Evolutionary conservation across 2,329 filamentous ascomycete genomes (phyloP).

Genomic region (Biscogniauxia marginata): DNA sequence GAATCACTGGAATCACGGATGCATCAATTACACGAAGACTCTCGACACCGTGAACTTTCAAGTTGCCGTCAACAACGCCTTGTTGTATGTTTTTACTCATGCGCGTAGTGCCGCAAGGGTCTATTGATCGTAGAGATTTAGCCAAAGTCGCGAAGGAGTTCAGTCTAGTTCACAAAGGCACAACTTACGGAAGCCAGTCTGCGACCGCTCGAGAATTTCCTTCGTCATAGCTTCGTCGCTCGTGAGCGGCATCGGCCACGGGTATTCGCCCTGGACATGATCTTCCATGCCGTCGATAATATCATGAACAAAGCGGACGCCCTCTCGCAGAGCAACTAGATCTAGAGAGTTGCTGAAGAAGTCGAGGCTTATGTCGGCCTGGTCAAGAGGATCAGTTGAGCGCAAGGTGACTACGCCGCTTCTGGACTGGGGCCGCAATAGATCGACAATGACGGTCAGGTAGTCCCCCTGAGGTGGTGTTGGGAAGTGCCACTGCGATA

Average conservation of each 20-base stretch:
- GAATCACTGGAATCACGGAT: constrained; percentile 55
- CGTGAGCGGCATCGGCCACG: constrained; percentile 58
- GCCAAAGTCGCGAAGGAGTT: too few species aligned
- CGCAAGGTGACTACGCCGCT: constrained; percentile 55
- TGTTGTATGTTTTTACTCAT: constrained; percentile 50
- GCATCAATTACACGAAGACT: constrained; percentile 56
- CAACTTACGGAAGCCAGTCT: constrained; percentile 50
- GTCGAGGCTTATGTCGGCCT: constrained; percentile 60
- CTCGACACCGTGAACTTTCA: constrained; percentile 53
- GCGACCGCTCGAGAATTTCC: constrained; percentile 55
- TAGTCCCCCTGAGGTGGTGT: constrained; percentile 44
- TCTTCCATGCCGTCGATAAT: constrained; percentile 58
- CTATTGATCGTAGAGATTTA: neutral
- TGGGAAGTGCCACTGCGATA: constrained; percentile 43
- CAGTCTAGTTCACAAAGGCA: too few species aligned
- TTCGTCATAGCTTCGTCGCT: constrained; percentile 56
- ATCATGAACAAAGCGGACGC: constrained; percentile 55
- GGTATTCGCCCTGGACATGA: constrained; percentile 53
- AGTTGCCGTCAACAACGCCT: constrained; percentile 50
- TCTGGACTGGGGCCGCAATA: constrained; percentile 41
- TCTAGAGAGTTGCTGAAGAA: constrained; percentile 56
- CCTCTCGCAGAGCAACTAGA: constrained; percentile 58
- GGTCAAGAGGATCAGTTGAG: constrained; percentile 55
- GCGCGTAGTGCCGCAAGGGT: constrained; percentile 56
- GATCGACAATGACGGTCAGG: constrained; percentile 55